A percentile compares a stretch with the other conserved stretches of the same genome.
phyloP scores from a whole-genome alignment of 148 eudicot genomes.

The Spergularia marina region DNA sequence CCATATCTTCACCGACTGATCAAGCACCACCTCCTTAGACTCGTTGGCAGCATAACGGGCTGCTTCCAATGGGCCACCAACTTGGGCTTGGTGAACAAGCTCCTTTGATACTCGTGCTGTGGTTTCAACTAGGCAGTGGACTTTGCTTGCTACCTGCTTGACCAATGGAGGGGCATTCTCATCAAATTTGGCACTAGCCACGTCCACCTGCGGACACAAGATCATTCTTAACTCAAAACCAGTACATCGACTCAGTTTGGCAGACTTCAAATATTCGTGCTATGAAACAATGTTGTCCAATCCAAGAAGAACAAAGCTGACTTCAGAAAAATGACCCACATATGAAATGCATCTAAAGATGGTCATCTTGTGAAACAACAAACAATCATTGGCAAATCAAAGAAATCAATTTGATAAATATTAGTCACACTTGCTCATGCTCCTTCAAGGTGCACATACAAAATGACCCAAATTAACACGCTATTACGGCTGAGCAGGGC shows the following conservation, averaged over 20 bases:
- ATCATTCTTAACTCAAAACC: neutral
- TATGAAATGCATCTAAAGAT: too few species aligned
- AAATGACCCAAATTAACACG: too few species aligned
- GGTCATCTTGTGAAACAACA: too few species aligned
- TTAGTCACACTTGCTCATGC: too few species aligned
- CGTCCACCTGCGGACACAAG: slow-evolving; percentile 40
- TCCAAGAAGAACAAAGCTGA: too few species aligned
- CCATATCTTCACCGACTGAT: slow-evolving; percentile 38
- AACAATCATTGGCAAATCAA: too few species aligned
- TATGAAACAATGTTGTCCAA: too few species aligned
- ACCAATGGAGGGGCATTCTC: slow-evolving; percentile 49
- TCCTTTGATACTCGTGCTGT: slow-evolving; percentile 32
- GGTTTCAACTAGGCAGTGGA: slow-evolving; percentile 24
- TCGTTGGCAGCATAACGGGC: slow-evolving; percentile 32
- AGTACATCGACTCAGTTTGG: neutral
- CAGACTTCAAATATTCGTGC: neutral
- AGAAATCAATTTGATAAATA: too few species aligned
- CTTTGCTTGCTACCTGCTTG: slow-evolving; percentile 33
- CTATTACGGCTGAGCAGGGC: too few species aligned
- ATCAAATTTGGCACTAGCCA: slow-evolving; percentile 41
- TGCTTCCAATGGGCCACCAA: slow-evolving; percentile 45
- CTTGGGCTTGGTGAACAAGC: slow-evolving; percentile 35
- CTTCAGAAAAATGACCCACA: too few species aligned
- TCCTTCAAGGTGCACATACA: too few species aligned
- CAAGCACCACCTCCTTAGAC: slow-evolving; percentile 25